Base-by-base conservation (phyloP, 306 rosid genomes). In the Rosa lucieae region DNA sequence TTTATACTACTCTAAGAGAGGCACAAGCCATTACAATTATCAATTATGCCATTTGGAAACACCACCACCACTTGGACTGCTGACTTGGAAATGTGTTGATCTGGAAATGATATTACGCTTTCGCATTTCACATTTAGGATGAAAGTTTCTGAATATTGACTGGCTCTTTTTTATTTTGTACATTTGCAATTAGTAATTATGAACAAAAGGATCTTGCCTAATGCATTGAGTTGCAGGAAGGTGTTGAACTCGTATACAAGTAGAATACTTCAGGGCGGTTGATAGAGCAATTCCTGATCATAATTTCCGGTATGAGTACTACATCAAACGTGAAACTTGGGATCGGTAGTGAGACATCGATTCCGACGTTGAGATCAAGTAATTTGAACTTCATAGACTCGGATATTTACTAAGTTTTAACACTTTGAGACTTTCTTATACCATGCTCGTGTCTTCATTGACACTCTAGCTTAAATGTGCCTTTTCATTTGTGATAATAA, bases 401-500 rank as follows among this genome's bases (percentile, higher is more conserved):
- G 0, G 10, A 56, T 56, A 56, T 1, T 20, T 2, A 55, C 3
- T 21, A 21, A 56, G 32, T 17, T 61, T 58, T 61, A 39, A 61
- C 40, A 20, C 61, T 21, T 32, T 9, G 10, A 21, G 65, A 58
- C 35, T 58, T n/a, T 58, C 63, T 56, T 2, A 56, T 56, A 56
- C 29, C n/a, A 23, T 43, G 55, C 86, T 90, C 65, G 59, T 66
- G 82, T 82, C 93, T 89, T 93, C 89, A 82, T 59, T 75, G 70
- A 79, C 53, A 93, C 95, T 79, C 93, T 58, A 58, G 35, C 65
- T 69, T 42, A 75, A 72, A 66, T 85, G 80, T 71, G 77, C 62
- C 40, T 77, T 76, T 76, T 78, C 78, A 37, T 32, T 75, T 67
- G 21, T n/a, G 70, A 65, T 79, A 81, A 75, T 59, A 66, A 66